Evolutionary conservation across 441 rosid genomes (phyloP), one percentile per base, ranked within the genome.

Genomic region (Eruca vesicaria): DNA sequence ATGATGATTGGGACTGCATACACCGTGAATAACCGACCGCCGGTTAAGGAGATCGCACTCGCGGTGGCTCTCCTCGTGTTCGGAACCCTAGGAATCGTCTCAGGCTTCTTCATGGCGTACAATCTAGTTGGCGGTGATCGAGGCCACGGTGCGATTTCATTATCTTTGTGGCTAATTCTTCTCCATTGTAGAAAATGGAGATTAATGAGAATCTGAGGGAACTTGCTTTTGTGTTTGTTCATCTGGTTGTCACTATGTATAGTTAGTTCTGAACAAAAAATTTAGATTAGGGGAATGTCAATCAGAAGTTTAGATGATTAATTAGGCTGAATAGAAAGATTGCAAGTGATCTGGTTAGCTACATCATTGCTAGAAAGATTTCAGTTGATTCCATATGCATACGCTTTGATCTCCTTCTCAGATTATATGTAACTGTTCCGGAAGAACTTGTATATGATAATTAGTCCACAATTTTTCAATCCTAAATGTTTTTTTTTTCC

Each of bases 11-110:
- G 76, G 66, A 82, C 82, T 11, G 76, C 94, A 1, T 90, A 92
- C 78, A 69, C 88, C n/a, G 82, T 88, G 76, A 89, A 85, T 80
- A 90, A 85, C 72, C 84, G 93, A 20, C 98, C 99, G 20, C 99
- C 99, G 19, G 82, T 89, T 59, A 95, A 91, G 82, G 99, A 95
- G 96, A 93, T 95, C 87, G 87, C 88, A 19, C 90, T 95, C 14
- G 98, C 98, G 66, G 80, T 95, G 59, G 84, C 96, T 68, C 91
- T 95, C 35, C 97, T 95, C 74, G 87, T 95, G 28, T 90, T 90
- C 71, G 99, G 99, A 57, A 80, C 94, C 35, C 63, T 88, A 56
- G 94, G 88, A 57, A 89, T 95, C 82, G 71, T 93, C 41, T 68
- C 84, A 18, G 98, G 96, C 11, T 57, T 72, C 77, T 73, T 83